Conservation (phyloP, 2,329 filamentous ascomycete genomes). For the Colletotrichum lentis region DNA sequence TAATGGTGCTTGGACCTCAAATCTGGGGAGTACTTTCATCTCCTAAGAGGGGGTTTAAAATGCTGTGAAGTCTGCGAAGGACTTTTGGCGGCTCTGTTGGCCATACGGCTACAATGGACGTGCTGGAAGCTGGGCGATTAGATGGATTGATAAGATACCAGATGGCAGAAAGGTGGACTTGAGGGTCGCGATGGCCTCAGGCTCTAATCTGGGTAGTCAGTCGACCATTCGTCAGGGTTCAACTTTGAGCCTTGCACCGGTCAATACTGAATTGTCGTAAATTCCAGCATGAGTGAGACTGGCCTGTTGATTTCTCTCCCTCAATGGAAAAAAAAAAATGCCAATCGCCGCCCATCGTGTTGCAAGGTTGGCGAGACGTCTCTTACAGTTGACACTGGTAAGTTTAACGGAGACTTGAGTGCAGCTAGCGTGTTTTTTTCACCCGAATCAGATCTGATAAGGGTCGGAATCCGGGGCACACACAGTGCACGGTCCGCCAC, state of each 20-base stretch:
- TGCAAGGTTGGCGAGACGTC: background rate
- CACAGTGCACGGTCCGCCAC: background rate
- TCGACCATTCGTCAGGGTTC: background rate
- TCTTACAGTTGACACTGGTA: background rate
- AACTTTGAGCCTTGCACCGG: background rate
- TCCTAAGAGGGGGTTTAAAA: too few relatives aligned
- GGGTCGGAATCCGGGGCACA: conserved; percentile 23
- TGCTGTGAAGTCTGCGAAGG: too few relatives aligned
- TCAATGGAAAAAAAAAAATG: too few relatives aligned
- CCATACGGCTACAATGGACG: too few relatives aligned
- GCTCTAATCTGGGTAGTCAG: background rate
- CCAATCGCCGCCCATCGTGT: background rate
- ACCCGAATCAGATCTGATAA: conserved; percentile 33
- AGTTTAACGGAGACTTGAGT: background rate
- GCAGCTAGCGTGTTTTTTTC: background rate
- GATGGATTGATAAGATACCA: conserved; percentile 7
- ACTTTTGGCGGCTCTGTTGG: too few relatives aligned
- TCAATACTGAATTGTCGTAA: background rate
- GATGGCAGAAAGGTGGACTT: background rate
- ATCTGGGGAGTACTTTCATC: too few relatives aligned
- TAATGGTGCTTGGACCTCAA: too few relatives aligned
- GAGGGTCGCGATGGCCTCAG: background rate
- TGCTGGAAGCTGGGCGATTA: background rate
- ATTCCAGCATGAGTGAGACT: too few relatives aligned
- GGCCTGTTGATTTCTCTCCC: background rate